Conservation (phyloP, 805 yeast species). For the Yarrowia yakushimensis region DNA sequence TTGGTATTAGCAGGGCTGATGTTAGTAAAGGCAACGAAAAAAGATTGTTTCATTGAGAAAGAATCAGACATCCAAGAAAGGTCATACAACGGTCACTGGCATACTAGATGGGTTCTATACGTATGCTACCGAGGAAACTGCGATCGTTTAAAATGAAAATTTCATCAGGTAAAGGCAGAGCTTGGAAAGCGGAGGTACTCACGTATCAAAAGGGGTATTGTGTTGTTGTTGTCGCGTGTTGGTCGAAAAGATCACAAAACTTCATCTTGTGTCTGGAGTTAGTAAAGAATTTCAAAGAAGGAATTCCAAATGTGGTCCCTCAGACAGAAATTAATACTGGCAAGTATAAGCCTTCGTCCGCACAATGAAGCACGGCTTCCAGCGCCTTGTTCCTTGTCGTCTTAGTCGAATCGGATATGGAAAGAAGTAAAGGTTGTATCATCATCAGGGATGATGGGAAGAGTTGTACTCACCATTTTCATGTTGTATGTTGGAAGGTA, state of each 20-base stretch:
- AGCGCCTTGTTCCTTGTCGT: slow-evolving; percentile 38
- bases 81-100: slow-evolving; percentile 43
- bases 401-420: slow-evolving; percentile 43
- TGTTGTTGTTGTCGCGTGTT: background rate
- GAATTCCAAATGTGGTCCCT: slow-evolving; percentile 20
- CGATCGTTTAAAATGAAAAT: slow-evolving; percentile 39
- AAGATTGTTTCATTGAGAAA: background rate
- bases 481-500: background rate
- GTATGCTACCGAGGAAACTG: slow-evolving; percentile 47
- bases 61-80: slow-evolving; percentile 45
- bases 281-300: background rate
- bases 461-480: slow-evolving; percentile 10
- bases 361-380: slow-evolving; percentile 15
- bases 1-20: background rate
- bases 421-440: slow-evolving; percentile 40
- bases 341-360: slow-evolving; percentile 40
- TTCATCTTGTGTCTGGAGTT: slow-evolving; percentile 21
- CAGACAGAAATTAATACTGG: slow-evolving; percentile 40
- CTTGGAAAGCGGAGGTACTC: slow-evolving; percentile 1
- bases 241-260: background rate
- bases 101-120: slow-evolving; percentile 40
- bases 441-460: slow-evolving; percentile 33
- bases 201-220: slow-evolving; percentile 9
- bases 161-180: slow-evolving; percentile 1
- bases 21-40: slow-evolving; percentile 1